These are phyloP conservation scores for Akebia trifoliata DNA, from an alignment of 164 flowering plant species.

Conservation along the genomic window DNA sequence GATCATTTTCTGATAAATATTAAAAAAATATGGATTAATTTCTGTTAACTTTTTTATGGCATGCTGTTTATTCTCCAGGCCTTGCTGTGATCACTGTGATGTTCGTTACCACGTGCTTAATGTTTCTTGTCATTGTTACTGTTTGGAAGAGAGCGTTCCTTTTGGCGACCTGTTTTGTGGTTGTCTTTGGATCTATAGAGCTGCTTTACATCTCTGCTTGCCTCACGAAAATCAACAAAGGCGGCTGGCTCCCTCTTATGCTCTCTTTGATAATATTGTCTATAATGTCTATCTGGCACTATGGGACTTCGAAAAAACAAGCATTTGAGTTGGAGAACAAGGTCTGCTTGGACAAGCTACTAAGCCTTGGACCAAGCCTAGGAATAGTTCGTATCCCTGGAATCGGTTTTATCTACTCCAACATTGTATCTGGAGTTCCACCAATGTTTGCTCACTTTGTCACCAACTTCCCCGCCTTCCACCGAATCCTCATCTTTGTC, in stretches of 20 bases:
- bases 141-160: conserved; percentile 44
- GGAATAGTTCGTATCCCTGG: conserved; percentile 41
- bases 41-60: background rate
- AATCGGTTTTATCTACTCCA: conserved; percentile 41
- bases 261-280: conserved; percentile 31
- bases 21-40: too few relatives aligned
- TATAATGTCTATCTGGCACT: conserved; percentile 58
- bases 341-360: conserved; percentile 33
- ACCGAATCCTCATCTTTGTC: conserved; percentile 36
- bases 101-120: conserved; percentile 66
- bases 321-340: conserved; percentile 37
- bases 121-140: conserved; percentile 46
- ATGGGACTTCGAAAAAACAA: conserved; percentile 40
- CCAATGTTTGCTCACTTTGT: conserved; percentile 50
- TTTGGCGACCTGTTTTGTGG: conserved; percentile 32
- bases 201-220: conserved; percentile 46
- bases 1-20: too few relatives aligned
- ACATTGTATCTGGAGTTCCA: conserved; percentile 40
- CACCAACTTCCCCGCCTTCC: conserved; percentile 58
- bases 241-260: conserved; percentile 57
- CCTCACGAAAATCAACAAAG: conserved; percentile 37
- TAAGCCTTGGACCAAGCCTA: conserved; percentile 32
- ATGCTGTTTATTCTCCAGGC: conserved; percentile 27
- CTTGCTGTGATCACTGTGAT: conserved; percentile 52
- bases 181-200: conserved; percentile 57